phyloP scores from a whole-genome alignment of 352 stramenopile genomes.

The Phytophthora gonapodyides region DNA sequence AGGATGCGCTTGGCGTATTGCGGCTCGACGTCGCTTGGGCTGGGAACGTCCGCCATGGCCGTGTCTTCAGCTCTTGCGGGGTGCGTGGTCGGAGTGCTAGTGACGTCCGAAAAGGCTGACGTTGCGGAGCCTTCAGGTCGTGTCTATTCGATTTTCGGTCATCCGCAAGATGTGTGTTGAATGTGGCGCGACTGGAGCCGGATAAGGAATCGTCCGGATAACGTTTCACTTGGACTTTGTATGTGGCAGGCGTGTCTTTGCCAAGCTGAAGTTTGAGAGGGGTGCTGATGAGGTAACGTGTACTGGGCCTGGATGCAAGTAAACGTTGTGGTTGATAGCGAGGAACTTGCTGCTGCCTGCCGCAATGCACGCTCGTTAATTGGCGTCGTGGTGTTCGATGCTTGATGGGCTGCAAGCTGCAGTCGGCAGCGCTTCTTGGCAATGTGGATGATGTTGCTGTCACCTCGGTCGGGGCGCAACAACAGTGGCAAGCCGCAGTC shows the following conservation, averaged over 20 bases:
- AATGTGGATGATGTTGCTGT: not conserved
- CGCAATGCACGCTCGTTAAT: too few relatives aligned
- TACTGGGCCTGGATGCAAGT: too few relatives aligned
- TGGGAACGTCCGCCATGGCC: constrained; percentile 1
- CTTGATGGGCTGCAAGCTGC: too few relatives aligned
- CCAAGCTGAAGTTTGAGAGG: constrained; percentile 12
- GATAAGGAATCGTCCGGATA: too few relatives aligned
- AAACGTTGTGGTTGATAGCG: too few relatives aligned
- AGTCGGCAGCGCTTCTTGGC: too few relatives aligned
- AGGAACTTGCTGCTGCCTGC: too few relatives aligned
- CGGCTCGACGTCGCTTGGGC: not conserved
- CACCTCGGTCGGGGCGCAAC: too few relatives aligned
- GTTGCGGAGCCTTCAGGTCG: not conserved
- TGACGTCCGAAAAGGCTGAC: constrained; percentile 3
- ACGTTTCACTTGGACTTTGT: not conserved
- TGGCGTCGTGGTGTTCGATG: too few relatives aligned
- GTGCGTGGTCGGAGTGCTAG: not conserved
- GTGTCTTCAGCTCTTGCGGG: not conserved
- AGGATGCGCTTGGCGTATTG: constrained; percentile 93
- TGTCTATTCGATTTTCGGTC: constrained; percentile 18
- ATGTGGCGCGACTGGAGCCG: not conserved
- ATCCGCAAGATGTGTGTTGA: constrained; percentile 25
- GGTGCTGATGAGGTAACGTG: too few relatives aligned
- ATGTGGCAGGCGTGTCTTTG: constrained; percentile 17
- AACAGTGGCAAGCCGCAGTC: not conserved